These are phyloP conservation scores for Boletus edulis DNA, from an alignment of 768 basidiomycete genomes.

Conservation along the genomic window DNA sequence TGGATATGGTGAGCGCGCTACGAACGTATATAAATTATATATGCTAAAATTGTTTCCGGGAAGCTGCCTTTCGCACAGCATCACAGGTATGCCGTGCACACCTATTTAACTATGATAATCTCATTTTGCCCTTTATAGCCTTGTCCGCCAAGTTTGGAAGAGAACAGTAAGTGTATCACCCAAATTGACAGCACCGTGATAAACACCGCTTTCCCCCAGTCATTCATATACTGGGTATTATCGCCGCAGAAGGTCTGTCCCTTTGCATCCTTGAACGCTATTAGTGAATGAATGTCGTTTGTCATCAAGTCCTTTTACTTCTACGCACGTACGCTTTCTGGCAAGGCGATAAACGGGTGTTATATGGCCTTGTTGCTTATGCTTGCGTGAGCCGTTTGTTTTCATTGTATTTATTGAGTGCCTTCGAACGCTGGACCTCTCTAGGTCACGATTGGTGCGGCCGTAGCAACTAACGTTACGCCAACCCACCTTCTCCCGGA, in stretches of 20 bases:
- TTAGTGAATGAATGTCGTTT: background rate
- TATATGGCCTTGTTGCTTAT: constrained; percentile 13
- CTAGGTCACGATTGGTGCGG: constrained; percentile 7
- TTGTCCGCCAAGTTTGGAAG: background rate
- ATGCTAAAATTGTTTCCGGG: background rate
- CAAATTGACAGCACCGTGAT: background rate
- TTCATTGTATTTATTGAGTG: too few species aligned
- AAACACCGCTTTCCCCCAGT: background rate
- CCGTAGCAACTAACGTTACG: background rate
- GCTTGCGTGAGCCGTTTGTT: constrained; percentile 2
- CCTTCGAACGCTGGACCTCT: too few species aligned
- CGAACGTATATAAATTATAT: too few species aligned
- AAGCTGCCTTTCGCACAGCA: constrained; percentile 6
- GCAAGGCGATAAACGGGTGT: constrained; percentile 9
- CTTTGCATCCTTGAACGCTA: background rate
- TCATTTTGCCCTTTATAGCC: background rate
- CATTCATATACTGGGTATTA: constrained; percentile 6
- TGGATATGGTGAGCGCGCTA: constrained; percentile 6
- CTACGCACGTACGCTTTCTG: constrained; percentile 23
- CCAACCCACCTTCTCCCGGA: constrained; percentile 5
- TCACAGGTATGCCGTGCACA: background rate
- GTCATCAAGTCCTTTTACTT: constrained; percentile 11
- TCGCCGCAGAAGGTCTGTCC: constrained; percentile 8
- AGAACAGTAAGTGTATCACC: constrained; percentile 8
- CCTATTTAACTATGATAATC: too few species aligned